Base-by-base conservation (phyloP, 1,139 yeast species). In the Lodderomyces pseudojiufengensis region DNA sequence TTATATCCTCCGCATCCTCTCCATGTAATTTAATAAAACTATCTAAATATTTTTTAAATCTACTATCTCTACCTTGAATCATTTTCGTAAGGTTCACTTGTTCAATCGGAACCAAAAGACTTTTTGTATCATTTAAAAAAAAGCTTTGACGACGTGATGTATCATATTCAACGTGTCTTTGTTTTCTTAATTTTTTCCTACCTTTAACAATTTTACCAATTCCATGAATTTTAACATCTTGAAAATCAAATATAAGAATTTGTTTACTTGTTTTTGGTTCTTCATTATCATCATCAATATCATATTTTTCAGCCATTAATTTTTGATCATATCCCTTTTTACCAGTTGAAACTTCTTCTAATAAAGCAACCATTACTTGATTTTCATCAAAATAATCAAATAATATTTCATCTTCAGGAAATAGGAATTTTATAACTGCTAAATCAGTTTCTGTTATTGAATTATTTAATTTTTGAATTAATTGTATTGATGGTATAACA, bases 371-470 rank as follows among this genome's bases (percentile, higher is more conserved):
- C 42, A 53, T 48, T 10, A 37, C 27, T 46, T 82, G 86, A 49
- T 80, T 79, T 52, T 80, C 85, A 51, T 84, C 90, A 26, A 84
- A 80, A 54, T 85, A 88, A 35, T 77, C 85, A 39, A 53, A 69
- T 47, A 80, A 79, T 3, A 79, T 63, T 13, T 84, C 76, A 33
- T 82, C 90, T 15, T 72, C 63, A 0, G 95, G 95, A 9, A 84
- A 54, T 3, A 90, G 52, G n/a, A 61, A 70, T 33, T 70, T 74
- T 29, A 88, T 70, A 38, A 70, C 66, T 1, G 95, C 86, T 29
- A 84, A 68, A 52, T 85, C 95, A 12, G 54, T 42, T 6, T 45
- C 43, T 2, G 60, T 47, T n/a, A 69, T 57, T 13, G 53, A 54
- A 3, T 49, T 46, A 36, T 60, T 55, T 14, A 68, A 51, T 36